A percentile compares a stretch with the other conserved stretches of the same genome.
Evolutionary conservation across 306 rosid species (phyloP).

Genomic region (Quercus suber): DNA sequence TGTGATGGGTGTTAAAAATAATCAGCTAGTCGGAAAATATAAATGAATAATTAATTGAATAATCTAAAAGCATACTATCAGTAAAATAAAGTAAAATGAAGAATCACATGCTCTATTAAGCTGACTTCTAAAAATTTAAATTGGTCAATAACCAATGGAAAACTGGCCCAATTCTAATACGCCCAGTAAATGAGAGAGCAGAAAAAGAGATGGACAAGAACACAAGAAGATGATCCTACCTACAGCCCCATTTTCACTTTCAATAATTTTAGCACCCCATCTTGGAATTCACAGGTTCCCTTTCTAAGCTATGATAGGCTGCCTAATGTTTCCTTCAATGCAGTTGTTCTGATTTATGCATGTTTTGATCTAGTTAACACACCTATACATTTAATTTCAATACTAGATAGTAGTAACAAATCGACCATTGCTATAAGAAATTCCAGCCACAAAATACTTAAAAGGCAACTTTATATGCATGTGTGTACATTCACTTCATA

Average conservation of each 20-base stretch:
- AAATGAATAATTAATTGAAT: conserved; percentile 1
- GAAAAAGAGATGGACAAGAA: no score
- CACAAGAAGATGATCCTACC: background rate
- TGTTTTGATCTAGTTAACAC: background rate
- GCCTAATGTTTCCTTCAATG: background rate
- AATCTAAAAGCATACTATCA: background rate
- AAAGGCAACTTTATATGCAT: background rate
- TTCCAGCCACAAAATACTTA: background rate
- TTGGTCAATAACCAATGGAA: background rate
- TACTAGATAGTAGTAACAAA: background rate
- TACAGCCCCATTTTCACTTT: background rate
- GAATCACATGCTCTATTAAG: background rate
- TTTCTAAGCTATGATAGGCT: background rate
- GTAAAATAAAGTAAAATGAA: background rate
- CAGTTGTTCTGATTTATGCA: background rate
- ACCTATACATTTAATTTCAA: background rate
- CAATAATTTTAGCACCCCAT: background rate
- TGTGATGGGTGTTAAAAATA: background rate
- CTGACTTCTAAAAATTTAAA: background rate
- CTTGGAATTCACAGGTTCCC: background rate
- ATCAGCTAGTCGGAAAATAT: background rate
- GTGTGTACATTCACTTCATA: background rate
- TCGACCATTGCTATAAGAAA: background rate
- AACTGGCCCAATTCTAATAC: background rate
- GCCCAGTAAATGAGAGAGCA: background rate